Evolutionary conservation across 2,329 filamentous ascomycete genomes (phyloP).

Genomic region (Orbilia javanica): DNA sequence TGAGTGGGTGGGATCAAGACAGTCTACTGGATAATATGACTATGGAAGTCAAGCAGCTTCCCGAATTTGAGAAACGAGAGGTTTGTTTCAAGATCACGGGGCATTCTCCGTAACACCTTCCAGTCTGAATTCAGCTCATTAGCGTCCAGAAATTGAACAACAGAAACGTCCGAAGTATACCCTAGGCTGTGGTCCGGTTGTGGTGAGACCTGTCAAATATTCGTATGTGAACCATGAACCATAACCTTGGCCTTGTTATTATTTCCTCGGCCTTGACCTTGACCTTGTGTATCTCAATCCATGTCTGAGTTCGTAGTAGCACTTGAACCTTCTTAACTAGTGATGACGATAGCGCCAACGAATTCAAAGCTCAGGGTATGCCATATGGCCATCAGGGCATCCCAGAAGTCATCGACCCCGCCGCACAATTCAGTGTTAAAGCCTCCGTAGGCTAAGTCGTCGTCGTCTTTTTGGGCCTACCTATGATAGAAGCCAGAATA

Average conservation of each 20-base stretch:
- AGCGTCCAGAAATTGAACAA: background rate
- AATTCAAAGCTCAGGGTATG: background rate
- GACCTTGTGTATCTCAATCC: slow-evolving; percentile 9
- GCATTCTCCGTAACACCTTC: slow-evolving; percentile 27
- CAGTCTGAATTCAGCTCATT: slow-evolving; percentile 18
- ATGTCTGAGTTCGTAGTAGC: background rate
- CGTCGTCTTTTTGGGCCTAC: slow-evolving; percentile 37
- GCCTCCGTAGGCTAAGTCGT: slow-evolving; percentile 48
- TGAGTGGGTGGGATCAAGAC: slow-evolving; percentile 31
- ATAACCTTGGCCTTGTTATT: slow-evolving; percentile 30
- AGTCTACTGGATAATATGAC: background rate
- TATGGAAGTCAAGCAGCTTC: slow-evolving; percentile 21
- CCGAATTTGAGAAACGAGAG: slow-evolving; percentile 26
- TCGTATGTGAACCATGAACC: slow-evolving; percentile 14
- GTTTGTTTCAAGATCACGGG: slow-evolving; percentile 28
- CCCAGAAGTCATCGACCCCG: slow-evolving; percentile 39
- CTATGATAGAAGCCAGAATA: slow-evolving; percentile 3
- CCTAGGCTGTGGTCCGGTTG: slow-evolving; percentile 44
- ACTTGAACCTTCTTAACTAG: slow-evolving; percentile 37
- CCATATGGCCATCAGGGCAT: slow-evolving; percentile 25
- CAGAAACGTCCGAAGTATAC: background rate
- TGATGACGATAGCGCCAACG: slow-evolving; percentile 41
- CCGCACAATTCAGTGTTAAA: slow-evolving; percentile 23
- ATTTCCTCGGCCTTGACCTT: slow-evolving; percentile 26
- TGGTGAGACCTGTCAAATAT: slow-evolving; percentile 57